phyloP scores from a whole-genome alignment of 1,284 basidiomycete genomes.

The Schizophyllum commune region DNA sequence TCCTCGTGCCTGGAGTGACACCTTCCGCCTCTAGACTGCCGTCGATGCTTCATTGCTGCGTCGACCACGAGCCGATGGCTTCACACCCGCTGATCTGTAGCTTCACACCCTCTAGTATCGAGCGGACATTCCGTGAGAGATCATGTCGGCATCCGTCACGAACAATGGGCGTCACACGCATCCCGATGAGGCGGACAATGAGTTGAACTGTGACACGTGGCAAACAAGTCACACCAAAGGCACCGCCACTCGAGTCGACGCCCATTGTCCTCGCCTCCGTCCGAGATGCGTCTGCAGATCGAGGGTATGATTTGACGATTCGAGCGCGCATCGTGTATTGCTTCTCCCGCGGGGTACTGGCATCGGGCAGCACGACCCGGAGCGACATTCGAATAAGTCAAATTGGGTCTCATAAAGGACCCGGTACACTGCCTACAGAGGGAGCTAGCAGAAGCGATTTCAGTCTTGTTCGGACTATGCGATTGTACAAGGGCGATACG shows the following conservation, averaged over 20 bases:
- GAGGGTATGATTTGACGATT: too few relatives aligned
- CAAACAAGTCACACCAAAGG: background rate
- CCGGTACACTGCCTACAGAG: background rate
- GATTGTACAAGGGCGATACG: background rate
- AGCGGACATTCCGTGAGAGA: background rate
- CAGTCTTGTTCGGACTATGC: background rate
- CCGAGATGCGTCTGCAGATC: background rate
- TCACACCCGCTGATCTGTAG: background rate
- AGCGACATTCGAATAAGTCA: background rate
- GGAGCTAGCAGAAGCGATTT: background rate
- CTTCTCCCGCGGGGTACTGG: too few relatives aligned
- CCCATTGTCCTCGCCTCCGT: background rate
- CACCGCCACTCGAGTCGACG: background rate
- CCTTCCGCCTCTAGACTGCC: too few relatives aligned
- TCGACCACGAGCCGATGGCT: background rate
- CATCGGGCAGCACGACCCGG: too few relatives aligned
- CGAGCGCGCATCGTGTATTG: too few relatives aligned
- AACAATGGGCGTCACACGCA: background rate
- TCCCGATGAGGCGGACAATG: background rate
- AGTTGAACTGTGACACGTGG: background rate
- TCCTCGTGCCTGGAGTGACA: too few relatives aligned
- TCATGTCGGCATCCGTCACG: background rate
- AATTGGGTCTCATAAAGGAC: background rate
- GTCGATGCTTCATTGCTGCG: background rate
- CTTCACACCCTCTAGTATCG: background rate